Evolutionary conservation across 140 eudicot genomes (phyloP).

Genomic region (Senecio squalidus): DNA sequence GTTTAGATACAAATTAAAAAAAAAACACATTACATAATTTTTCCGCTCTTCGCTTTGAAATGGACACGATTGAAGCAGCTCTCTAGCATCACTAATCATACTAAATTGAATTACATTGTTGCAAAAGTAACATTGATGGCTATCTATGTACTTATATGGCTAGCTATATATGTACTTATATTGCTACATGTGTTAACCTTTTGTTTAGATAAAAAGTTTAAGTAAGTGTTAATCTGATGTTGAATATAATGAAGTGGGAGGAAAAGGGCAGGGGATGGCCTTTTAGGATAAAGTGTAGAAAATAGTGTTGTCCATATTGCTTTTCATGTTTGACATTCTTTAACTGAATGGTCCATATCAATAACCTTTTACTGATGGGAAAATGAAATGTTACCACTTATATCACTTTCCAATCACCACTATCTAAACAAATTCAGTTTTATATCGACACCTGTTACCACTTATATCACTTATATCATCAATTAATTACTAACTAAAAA

Average conservation of each 20-base stretch:
- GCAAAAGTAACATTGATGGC: no score
- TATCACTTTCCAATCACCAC: no score
- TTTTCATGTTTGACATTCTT: constrained; percentile 37
- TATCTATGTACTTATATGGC: no score
- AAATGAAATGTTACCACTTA: constrained; percentile 33
- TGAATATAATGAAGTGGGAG: no score
- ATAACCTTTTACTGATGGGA: constrained; percentile 20
- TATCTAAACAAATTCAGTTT: neutral
- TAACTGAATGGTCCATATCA: constrained; percentile 31
- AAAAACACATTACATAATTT: neutral
- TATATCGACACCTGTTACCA: neutral
- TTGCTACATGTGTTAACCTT: no score
- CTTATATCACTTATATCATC: neutral
- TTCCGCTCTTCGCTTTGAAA: neutral
- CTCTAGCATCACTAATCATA: neutral
- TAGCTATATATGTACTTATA: no score
- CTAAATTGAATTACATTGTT: no score
- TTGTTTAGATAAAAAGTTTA: no score
- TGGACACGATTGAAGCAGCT: neutral
- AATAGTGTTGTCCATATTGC: constrained; percentile 23
- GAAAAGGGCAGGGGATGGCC: neutral
- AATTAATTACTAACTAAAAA: neutral
- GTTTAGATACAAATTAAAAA: no score
- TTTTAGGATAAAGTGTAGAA: constrained; percentile 19
- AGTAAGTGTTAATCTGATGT: no score